A percentile compares a stretch with the other conserved stretches of the same genome.
Conservation (phyloP, 2,329 filamentous ascomycete genomes). For the Bipolaris oryzae region DNA sequence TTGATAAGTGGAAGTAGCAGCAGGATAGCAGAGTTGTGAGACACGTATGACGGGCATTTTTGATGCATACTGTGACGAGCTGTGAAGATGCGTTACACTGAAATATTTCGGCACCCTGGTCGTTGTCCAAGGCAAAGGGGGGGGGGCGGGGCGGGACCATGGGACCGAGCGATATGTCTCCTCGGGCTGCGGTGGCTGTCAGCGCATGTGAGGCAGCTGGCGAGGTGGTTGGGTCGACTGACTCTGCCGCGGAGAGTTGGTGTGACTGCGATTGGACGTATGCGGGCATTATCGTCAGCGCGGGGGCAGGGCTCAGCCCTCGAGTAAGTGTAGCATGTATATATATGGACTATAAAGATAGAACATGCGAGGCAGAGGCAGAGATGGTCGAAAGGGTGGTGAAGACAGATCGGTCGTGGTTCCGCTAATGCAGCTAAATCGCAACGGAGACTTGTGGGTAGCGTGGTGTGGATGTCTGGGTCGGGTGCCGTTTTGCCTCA, state of each 20-base stretch:
- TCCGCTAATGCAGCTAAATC: conserved; percentile 18
- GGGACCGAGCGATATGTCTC: conserved; percentile 3
- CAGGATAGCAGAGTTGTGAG: conserved; percentile 13
- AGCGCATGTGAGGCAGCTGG: neutral
- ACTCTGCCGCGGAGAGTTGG: neutral
- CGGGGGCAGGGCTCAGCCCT: neutral
- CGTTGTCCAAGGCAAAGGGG: conserved; percentile 5
- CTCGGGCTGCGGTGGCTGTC: conserved; percentile 2
- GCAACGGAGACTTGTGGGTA: conserved; percentile 29
- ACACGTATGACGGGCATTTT: conserved; percentile 18
- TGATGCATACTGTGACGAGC: conserved; percentile 24
- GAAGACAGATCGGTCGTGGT: neutral
- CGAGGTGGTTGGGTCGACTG: neutral
- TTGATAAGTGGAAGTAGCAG: conserved; percentile 17
- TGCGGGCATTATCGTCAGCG: neutral
- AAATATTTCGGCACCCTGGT: conserved; percentile 6
- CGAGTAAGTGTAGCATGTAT: too few relatives aligned
- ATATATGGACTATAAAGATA: too few relatives aligned
- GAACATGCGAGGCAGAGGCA: neutral
- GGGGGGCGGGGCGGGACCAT: conserved; percentile 7
- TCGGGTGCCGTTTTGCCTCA: conserved; percentile 18
- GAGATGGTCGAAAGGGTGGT: neutral
- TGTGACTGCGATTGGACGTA: neutral
- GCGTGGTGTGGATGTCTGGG: conserved; percentile 23
- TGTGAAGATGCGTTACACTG: conserved; percentile 20